A percentile compares a stretch with the other conserved stretches of the same genome.
Conservation (phyloP, 2,329 filamentous ascomycete species). For the Ophiostoma piceae region DNA sequence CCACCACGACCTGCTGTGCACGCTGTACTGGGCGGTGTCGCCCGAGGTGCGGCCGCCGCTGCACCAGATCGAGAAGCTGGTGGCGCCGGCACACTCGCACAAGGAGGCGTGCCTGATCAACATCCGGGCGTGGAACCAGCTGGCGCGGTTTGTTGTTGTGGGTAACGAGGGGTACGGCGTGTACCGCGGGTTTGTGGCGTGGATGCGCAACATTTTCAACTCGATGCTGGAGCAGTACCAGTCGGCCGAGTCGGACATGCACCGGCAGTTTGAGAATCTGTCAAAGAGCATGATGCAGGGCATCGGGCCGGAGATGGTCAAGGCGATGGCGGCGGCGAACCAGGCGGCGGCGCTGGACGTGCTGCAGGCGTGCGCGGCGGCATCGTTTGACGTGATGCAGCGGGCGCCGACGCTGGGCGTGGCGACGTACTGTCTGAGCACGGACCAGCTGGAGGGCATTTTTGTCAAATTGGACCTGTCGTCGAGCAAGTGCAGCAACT, state of each 20-base stretch:
- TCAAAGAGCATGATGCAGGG: constrained; percentile 42
- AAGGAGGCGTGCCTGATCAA: constrained; percentile 62
- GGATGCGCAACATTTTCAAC: constrained; percentile 55
- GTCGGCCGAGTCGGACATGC: constrained; percentile 51
- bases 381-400: constrained; percentile 49
- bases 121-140: constrained; percentile 57
- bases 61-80: constrained; percentile 54
- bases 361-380: constrained; percentile 43
- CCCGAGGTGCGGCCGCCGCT: constrained; percentile 48
- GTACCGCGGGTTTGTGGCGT: constrained; percentile 48
- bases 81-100: constrained; percentile 56
- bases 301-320: constrained; percentile 43
- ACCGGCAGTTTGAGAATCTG: constrained; percentile 50
- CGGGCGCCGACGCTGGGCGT: constrained; percentile 43
- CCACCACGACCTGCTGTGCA: constrained; percentile 63
- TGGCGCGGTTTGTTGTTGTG: constrained; percentile 54
- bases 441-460: constrained; percentile 47
- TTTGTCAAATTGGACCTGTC: constrained; percentile 45
- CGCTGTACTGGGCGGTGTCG: constrained; percentile 60
- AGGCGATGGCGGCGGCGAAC: constrained; percentile 48
- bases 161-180: constrained; percentile 39
- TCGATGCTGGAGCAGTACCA: constrained; percentile 54
- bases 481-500: constrained; percentile 41
- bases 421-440: constrained; percentile 47
- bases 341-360: constrained; percentile 51